phyloP scores from a whole-genome alignment of 805 yeast genomes.

The Hermanozyma aechmeae region DNA sequence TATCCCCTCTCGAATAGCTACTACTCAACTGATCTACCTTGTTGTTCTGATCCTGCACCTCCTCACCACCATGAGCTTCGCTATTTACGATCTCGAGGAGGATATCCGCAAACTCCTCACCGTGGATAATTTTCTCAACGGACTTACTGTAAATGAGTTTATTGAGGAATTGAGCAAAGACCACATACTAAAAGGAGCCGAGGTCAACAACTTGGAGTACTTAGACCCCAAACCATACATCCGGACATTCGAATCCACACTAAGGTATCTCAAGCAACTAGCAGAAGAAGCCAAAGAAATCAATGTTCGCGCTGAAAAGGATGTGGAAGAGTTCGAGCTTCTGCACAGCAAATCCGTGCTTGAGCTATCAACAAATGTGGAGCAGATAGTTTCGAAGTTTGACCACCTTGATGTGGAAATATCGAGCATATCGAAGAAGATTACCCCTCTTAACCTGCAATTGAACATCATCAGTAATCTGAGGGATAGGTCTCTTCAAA shows the following conservation, averaged over 20 bases:
- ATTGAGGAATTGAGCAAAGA: conserved; percentile 71
- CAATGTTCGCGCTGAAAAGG: conserved; percentile 43
- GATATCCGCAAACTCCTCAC: conserved; percentile 47
- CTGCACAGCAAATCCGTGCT: conserved; percentile 62
- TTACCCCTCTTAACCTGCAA: conserved; percentile 63
- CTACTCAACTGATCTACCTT: neutral
- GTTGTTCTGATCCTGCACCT: neutral
- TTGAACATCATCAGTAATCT: conserved; percentile 60
- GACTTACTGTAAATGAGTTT: conserved; percentile 68
- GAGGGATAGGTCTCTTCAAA: conserved; percentile 62
- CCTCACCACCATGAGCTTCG: conserved; percentile 25
- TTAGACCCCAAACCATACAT: conserved; percentile 93
- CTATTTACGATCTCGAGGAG: conserved; percentile 56
- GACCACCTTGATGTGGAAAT: conserved; percentile 43
- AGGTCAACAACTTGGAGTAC: conserved; percentile 41
- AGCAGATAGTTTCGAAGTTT: conserved; percentile 38
- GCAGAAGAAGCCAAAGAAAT: conserved; percentile 44
- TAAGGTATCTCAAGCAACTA: conserved; percentile 59
- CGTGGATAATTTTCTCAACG: conserved; percentile 56
- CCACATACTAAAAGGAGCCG: conserved; percentile 43
- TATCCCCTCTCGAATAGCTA: too few species aligned
- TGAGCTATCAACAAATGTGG: conserved; percentile 39
- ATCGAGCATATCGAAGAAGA: conserved; percentile 45
- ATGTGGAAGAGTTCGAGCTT: conserved; percentile 53
- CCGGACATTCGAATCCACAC: conserved; percentile 81